A percentile compares a stretch with the other conserved stretches of the same genome.
Conservation (phyloP, 78 protist genomes). For the Guillardia theta region DNA sequence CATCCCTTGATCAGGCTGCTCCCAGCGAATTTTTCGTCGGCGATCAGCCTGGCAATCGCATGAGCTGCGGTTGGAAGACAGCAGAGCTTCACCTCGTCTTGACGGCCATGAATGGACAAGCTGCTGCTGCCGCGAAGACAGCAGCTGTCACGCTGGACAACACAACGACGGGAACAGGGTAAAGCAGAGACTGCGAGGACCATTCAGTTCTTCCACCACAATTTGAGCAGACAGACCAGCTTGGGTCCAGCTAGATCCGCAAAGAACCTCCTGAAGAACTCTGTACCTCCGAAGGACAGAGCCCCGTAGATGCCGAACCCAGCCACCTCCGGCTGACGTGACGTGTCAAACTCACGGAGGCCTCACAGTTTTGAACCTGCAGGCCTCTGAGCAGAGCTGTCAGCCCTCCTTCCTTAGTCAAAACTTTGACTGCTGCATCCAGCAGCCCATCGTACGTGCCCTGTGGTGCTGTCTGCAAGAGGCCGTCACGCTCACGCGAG, state of each 20-base stretch:
- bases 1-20: background rate
- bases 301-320: constrained; percentile 5
- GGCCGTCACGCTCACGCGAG: no score
- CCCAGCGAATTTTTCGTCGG: background rate
- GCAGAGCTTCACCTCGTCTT: background rate
- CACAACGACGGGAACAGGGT: background rate
- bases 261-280: background rate
- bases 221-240: background rate
- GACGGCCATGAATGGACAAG: background rate
- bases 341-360: background rate
- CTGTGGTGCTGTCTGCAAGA: background rate
- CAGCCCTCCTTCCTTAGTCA: background rate
- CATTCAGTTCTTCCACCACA: background rate
- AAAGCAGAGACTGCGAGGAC: background rate
- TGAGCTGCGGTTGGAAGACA: background rate
- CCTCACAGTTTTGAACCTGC: background rate
- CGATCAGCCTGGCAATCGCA: background rate
- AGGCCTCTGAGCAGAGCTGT: background rate
- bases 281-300: background rate
- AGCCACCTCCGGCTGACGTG: background rate
- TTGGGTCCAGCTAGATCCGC: background rate
- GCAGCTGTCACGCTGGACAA: background rate
- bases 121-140: background rate
- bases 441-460: background rate
- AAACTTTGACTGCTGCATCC: background rate